These are phyloP conservation scores for Bryopsis sp. DNA, from an alignment of 139 green algal genomes.

Conservation along the genomic window DNA sequence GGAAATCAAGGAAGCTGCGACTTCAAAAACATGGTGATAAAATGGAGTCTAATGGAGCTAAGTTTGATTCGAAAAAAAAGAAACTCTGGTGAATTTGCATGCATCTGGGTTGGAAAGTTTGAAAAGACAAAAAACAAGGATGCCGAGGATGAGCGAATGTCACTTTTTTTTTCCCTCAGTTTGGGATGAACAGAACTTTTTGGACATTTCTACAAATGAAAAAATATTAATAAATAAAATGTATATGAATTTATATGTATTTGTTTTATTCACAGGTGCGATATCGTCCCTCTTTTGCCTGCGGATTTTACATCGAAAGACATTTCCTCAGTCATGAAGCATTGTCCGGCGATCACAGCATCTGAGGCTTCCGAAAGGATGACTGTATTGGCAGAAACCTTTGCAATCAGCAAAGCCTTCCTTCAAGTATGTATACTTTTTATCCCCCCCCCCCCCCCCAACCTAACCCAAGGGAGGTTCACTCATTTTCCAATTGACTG, in stretches of 20 bases:
- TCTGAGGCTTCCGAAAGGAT: background rate
- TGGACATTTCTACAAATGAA: too few relatives aligned
- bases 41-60: too few relatives aligned
- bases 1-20: constrained; percentile 8
- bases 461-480: background rate
- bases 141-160: too few relatives aligned
- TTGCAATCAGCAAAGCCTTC: background rate
- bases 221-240: too few relatives aligned
- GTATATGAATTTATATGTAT: too few relatives aligned
- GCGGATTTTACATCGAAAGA: background rate
- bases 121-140: too few relatives aligned
- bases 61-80: too few relatives aligned
- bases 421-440: background rate
- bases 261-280: constrained; percentile 8
- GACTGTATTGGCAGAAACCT: background rate
- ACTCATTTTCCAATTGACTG: too few relatives aligned
- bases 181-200: too few relatives aligned
- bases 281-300: background rate
- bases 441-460: background rate
- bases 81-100: too few relatives aligned
- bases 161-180: too few relatives aligned
- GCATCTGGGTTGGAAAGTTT: too few relatives aligned
- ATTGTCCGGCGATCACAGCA: background rate
- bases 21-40: constrained; percentile 1
- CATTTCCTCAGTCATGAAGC: background rate